Evolutionary conservation across 2,329 filamentous ascomycete species (phyloP).

Genomic region (Magnaporthiopsis incrustans): DNA sequence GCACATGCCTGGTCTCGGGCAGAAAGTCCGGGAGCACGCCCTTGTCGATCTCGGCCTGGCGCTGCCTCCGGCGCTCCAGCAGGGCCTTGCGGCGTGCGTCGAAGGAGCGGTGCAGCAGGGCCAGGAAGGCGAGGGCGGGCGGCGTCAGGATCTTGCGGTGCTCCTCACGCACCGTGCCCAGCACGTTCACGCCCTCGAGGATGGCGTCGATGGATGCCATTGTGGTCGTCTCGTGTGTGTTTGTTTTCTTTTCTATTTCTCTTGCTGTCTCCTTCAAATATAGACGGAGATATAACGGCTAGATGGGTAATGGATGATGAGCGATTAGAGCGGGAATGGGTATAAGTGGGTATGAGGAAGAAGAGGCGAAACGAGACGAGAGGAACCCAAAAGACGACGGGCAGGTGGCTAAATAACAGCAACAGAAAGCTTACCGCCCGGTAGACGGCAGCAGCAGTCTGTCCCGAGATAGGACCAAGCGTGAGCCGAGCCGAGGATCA

Average conservation of each 20-base stretch:
- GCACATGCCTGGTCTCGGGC: constrained; percentile 89
- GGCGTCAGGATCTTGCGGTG: constrained; percentile 89
- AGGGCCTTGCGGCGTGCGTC: constrained; percentile 81
- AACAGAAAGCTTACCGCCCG: not conserved
- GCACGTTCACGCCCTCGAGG: constrained; percentile 81
- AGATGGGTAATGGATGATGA: not conserved
- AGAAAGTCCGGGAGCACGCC: constrained; percentile 88
- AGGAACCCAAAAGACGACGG: not conserved
- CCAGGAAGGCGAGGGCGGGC: constrained; percentile 83
- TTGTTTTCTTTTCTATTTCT: no score
- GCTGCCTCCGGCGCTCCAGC: constrained; percentile 74
- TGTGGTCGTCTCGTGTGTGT: constrained; percentile 17
- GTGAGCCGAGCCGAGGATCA: constrained; percentile 2
- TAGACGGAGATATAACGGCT: no score
- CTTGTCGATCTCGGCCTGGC: constrained; percentile 89
- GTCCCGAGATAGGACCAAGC: not conserved
- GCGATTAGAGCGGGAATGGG: not conserved
- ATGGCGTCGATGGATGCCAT: constrained; percentile 69
- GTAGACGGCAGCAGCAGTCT: not conserved
- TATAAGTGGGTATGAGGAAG: not conserved
- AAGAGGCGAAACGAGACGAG: not conserved
- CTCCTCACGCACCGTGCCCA: constrained; percentile 67
- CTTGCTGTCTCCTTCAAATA: no score
- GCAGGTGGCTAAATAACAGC: not conserved
- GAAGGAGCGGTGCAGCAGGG: constrained; percentile 91